phyloP scores from a whole-genome alignment of 257 asterid genomes.

The Sherardia arvensis region DNA sequence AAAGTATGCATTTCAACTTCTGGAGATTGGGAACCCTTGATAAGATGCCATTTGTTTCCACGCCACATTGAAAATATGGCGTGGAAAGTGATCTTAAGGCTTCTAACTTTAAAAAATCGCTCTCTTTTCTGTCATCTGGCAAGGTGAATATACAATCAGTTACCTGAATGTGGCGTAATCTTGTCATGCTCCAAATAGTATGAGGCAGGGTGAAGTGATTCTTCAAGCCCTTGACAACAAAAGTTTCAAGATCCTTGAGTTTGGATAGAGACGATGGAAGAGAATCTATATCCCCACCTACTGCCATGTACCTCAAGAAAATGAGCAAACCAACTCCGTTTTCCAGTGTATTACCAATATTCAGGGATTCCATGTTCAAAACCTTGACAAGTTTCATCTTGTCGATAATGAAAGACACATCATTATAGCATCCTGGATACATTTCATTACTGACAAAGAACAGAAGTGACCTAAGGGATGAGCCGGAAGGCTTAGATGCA shows the following conservation, averaged over 20 bases:
- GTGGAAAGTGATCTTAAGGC: neutral
- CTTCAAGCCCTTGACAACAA: conserved; percentile 4
- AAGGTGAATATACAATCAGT: neutral
- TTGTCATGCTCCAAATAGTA: neutral
- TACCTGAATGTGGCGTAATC: neutral
- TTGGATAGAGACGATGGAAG: conserved; percentile 5
- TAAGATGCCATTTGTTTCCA: neutral
- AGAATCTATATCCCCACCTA: conserved; percentile 2
- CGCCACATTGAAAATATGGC: neutral
- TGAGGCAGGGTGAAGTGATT: neutral
- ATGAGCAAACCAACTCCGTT: neutral
- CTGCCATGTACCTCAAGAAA: neutral
- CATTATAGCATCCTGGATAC: neutral
- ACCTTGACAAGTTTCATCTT: neutral
- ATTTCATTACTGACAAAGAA: neutral
- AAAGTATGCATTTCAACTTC: neutral
- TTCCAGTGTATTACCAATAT: neutral
- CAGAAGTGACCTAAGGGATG: neutral
- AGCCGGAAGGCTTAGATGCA: neutral
- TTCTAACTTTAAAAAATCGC: neutral
- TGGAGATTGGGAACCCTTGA: neutral
- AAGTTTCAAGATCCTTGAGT: conserved; percentile 3
- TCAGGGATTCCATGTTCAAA: neutral
- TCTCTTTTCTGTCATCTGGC: neutral
- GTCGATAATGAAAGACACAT: neutral